Evolutionary conservation across 1,284 basidiomycete genomes (phyloP).

Genomic region (Leccinum colubrinum): DNA sequence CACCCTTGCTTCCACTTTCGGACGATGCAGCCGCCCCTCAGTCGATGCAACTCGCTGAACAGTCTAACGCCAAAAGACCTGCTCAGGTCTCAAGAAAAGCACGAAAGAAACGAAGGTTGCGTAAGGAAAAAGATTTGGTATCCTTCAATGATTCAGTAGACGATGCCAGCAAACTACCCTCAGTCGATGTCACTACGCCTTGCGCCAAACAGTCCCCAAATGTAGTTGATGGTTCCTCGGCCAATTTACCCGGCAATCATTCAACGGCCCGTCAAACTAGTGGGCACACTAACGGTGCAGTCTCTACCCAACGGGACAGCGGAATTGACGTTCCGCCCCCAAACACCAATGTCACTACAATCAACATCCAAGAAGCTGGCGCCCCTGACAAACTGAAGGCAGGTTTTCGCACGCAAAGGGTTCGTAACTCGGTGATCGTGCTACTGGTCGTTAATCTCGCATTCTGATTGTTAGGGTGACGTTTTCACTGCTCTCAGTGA

Average conservation of each 20-base stretch:
- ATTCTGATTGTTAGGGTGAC: conserved; percentile 27
- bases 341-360: not conserved
- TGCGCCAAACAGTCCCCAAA: conserved; percentile 4
- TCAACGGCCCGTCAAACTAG: not conserved
- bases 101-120: conserved; percentile 21
- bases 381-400: conserved; percentile 9
- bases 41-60: not conserved
- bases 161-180: not conserved
- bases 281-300: not conserved
- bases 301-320: not conserved
- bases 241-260: not conserved
- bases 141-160: not conserved
- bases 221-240: not conserved
- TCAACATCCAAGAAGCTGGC: not conserved
- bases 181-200: not conserved
- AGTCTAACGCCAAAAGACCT: not conserved
- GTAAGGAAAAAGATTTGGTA: conserved; percentile 5
- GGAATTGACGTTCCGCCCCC: not conserved
- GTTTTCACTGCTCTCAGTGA: conserved; percentile 24
- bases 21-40: not conserved
- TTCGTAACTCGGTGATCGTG: conserved; percentile 9
- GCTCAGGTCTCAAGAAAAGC: conserved; percentile 6
- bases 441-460: not conserved
- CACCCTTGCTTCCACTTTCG: not conserved
- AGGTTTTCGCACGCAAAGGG: conserved; percentile 29